phyloP scores from a whole-genome alignment of 176 grass and related monocot genomes.

The Oryza longistaminata region DNA sequence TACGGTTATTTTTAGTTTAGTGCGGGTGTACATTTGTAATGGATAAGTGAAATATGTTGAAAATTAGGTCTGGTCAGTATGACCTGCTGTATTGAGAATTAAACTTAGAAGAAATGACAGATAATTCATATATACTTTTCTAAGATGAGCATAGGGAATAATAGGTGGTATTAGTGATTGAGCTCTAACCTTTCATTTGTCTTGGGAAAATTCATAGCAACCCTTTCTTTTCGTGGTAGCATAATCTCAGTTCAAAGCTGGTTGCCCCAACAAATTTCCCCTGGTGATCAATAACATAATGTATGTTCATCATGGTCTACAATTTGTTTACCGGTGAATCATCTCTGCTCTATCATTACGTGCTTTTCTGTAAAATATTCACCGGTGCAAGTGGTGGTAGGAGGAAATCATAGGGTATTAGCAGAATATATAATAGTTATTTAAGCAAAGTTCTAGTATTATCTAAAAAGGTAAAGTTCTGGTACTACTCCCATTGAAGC shows the following conservation, averaged over 20 bases:
- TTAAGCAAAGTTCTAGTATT: conserved; percentile 11
- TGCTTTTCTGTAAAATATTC: conserved; percentile 27
- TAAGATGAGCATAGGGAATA: not conserved
- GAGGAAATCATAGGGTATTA: not conserved
- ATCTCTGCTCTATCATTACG: not conserved
- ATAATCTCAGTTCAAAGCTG: not conserved
- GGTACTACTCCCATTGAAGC: conserved; percentile 21
- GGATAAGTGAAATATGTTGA: too few relatives aligned
- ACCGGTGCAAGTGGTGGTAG: conserved; percentile 1
- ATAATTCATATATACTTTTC: not conserved
- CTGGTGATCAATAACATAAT: not conserved
- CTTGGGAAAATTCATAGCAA: not conserved
- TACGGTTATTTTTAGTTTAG: too few relatives aligned
- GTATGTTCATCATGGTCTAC: conserved; percentile 15
- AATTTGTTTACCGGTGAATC: not conserved
- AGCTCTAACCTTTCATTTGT: too few relatives aligned
- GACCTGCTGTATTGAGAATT: too few relatives aligned
- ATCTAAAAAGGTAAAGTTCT: not conserved
- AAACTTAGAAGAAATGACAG: too few relatives aligned
- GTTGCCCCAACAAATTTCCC: conserved; percentile 5
- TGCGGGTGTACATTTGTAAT: too few relatives aligned
- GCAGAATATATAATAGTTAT: not conserved
- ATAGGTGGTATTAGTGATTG: too few relatives aligned
- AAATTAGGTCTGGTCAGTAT: too few relatives aligned
- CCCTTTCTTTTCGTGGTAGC: not conserved